These are phyloP conservation scores for Amaranthus palmeri DNA, from an alignment of 148 eudicot genomes.

Conservation along the genomic window DNA sequence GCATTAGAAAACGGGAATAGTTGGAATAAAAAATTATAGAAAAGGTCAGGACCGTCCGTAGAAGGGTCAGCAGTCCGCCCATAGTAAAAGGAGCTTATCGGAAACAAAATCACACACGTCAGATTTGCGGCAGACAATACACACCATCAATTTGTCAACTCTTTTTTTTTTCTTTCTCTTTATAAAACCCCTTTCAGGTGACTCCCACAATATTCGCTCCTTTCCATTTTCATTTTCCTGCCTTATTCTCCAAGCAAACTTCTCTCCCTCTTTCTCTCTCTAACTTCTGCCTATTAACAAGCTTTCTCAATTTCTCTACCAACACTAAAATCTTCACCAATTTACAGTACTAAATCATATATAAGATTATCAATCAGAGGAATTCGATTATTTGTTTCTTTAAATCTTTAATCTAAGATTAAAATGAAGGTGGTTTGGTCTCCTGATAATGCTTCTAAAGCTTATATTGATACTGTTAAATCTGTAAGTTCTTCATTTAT, in stretches of 20 bases:
- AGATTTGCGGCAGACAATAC: constrained; percentile 7
- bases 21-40: too few relatives aligned
- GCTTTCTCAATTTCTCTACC: too few relatives aligned
- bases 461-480: constrained; percentile 75
- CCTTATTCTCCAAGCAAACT: background rate
- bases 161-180: background rate
- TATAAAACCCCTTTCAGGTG: background rate
- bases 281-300: too few relatives aligned
- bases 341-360: too few relatives aligned
- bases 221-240: background rate
- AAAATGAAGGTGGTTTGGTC: constrained; percentile 85
- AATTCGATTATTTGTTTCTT: too few relatives aligned
- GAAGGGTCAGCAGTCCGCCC: background rate
- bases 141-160: background rate
- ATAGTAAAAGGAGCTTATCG: constrained; percentile 8
- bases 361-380: too few relatives aligned
- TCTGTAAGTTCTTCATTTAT: constrained; percentile 39
- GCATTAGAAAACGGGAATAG: too few relatives aligned
- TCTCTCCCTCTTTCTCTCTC: background rate
- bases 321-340: too few relatives aligned
- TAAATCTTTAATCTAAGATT: too few relatives aligned
- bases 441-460: constrained; percentile 72
- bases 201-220: background rate
- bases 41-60: too few relatives aligned
- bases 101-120: background rate